Conservation (phyloP, 1,284 basidiomycete species). For the Leucoagaricus sp. region DNA sequence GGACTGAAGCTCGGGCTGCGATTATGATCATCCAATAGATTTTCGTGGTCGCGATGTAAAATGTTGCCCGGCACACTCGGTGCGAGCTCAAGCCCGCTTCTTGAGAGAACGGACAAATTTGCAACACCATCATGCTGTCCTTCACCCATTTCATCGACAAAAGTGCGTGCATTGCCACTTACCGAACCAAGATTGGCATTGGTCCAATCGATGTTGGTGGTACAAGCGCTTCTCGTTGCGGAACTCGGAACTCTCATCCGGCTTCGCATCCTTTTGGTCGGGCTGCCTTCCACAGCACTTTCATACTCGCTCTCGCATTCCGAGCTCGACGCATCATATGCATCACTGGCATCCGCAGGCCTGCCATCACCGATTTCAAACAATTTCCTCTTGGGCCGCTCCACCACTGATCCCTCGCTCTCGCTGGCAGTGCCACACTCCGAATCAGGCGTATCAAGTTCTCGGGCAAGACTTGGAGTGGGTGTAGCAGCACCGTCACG, state of each 20-base stretch:
- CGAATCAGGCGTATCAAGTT: not conserved
- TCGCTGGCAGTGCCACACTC: not conserved
- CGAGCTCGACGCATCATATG: constrained; percentile 13
- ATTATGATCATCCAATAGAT: no score
- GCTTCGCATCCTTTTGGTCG: constrained; percentile 6
- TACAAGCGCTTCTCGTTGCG: not conserved
- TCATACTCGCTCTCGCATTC: constrained; percentile 14
- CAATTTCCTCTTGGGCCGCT: constrained; percentile 10
- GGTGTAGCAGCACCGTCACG: constrained; percentile 22
- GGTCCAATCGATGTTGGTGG: not conserved
- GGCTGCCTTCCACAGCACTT: constrained; percentile 9
- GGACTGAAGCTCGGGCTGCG: constrained; percentile 1
- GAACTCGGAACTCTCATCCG: not conserved
- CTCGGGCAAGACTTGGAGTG: constrained; percentile 1
- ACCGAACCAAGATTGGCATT: not conserved
- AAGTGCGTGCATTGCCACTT: not conserved
- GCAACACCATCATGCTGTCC: not conserved
- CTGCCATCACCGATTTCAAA: not conserved
- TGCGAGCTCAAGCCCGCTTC: not conserved
- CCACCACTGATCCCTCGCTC: not conserved
- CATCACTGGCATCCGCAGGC: not conserved
- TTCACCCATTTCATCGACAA: not conserved
- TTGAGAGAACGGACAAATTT: no score
- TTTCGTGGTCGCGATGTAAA: no score
- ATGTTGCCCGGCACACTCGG: not conserved